Conservation (phyloP, 2,329 filamentous ascomycete genomes). For the Nigrospora oryzae region DNA sequence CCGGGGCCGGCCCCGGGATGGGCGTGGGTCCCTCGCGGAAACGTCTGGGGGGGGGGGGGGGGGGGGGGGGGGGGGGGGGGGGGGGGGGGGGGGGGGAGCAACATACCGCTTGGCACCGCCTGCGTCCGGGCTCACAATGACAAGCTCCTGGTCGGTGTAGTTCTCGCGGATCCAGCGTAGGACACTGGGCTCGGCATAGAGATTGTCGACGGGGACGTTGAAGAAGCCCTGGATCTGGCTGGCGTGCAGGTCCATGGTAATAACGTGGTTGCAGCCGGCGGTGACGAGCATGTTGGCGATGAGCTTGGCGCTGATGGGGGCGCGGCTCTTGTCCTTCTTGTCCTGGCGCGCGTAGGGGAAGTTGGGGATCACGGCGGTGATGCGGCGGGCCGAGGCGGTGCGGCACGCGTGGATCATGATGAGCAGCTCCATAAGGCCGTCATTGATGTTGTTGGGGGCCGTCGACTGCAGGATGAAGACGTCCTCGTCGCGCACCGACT, state of each 20-base stretch:
- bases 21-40: background rate
- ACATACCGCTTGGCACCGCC: constrained; percentile 80
- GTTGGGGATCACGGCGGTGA: constrained; percentile 92
- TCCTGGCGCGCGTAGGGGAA: constrained; percentile 96
- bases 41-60: too few relatives aligned
- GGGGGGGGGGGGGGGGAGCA: background rate
- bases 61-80: background rate
- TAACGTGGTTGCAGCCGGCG: constrained; percentile 84
- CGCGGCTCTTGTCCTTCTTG: constrained; percentile 89
- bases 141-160: constrained; percentile 69
- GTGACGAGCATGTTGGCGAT: constrained; percentile 98
- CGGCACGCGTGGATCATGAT: constrained; percentile 96
- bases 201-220: constrained; percentile 67
- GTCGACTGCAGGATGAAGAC: constrained; percentile 97
- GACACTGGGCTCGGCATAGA: constrained; percentile 91
- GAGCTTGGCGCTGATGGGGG: constrained; percentile 92
- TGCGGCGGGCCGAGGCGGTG: constrained; percentile 64
- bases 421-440: constrained; percentile 93
- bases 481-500: constrained; percentile 95
- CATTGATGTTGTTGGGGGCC: constrained; percentile 92
- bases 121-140: constrained; percentile 92
- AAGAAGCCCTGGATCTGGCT: constrained; percentile 96
- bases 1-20: background rate
- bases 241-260: constrained; percentile 93
- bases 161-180: constrained; percentile 88